phyloP scores from a whole-genome alignment of 108 stramenopile genomes.

The Fragilariopsis cylindrus region DNA sequence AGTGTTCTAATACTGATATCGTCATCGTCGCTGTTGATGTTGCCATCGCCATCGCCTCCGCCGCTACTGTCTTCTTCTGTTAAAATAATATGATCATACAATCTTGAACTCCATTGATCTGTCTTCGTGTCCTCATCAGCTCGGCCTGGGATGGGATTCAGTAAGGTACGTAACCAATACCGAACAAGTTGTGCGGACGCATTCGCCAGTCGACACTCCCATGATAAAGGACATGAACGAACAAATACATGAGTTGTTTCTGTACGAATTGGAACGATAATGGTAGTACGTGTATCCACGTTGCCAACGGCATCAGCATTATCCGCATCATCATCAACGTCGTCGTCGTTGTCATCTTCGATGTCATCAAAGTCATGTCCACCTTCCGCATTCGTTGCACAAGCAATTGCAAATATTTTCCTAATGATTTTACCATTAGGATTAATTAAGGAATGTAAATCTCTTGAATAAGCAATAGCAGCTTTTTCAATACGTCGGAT shows the following conservation, averaged over 20 bases:
- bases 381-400: not conserved
- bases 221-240: slow-evolving; percentile 14
- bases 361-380: no score
- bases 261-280: not conserved
- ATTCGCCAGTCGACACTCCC: slow-evolving; percentile 31
- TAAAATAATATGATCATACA: slow-evolving; percentile 25
- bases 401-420: not conserved
- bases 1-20: slow-evolving; percentile 5
- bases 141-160: slow-evolving; percentile 36
- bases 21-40: not conserved
- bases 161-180: slow-evolving; percentile 35
- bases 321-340: not conserved
- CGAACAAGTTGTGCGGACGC: slow-evolving; percentile 26
- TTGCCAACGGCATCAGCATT: no score
- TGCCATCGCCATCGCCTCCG: not conserved
- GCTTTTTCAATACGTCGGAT: slow-evolving; percentile 24
- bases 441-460: slow-evolving; percentile 15
- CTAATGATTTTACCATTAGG: not conserved
- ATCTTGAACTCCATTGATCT: slow-evolving; percentile 26
- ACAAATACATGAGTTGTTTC: not conserved
- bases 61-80: not conserved
- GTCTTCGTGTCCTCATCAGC: slow-evolving; percentile 4
- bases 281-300: not conserved
- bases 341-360: not conserved
- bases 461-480: slow-evolving; percentile 20